A percentile compares a stretch with the other conserved stretches of the same genome.
Conservation (phyloP, 768 basidiomycete genomes). For the Amyloporia xantha region DNA sequence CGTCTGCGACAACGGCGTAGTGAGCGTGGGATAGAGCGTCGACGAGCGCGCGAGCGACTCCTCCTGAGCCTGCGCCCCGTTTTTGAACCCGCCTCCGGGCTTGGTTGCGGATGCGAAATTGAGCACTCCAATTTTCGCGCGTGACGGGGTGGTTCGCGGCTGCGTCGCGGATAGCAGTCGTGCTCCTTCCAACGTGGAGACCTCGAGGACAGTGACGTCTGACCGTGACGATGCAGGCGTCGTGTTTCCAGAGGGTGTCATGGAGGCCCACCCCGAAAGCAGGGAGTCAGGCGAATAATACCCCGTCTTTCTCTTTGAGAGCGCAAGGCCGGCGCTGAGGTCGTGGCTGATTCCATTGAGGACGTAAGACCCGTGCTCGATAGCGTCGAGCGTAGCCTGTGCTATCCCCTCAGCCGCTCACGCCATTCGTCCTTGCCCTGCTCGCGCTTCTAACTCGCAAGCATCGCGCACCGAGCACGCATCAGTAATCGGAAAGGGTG, state of each 20-base stretch:
- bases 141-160: slow-evolving; percentile 45
- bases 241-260: slow-evolving; percentile 4
- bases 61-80: slow-evolving; percentile 72
- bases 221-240: slow-evolving; percentile 5
- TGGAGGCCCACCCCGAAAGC: slow-evolving; percentile 40
- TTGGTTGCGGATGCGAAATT: slow-evolving; percentile 75
- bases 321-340: slow-evolving; percentile 27
- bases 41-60: slow-evolving; percentile 76
- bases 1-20: slow-evolving; percentile 42
- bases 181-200: slow-evolving; percentile 59
- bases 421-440: slow-evolving; percentile 6
- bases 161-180: slow-evolving; percentile 28
- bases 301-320: slow-evolving; percentile 37
- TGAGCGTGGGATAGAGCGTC: slow-evolving; percentile 58
- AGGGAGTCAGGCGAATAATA: slow-evolving; percentile 47
- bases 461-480: slow-evolving; percentile 30
- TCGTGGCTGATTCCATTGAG: slow-evolving; percentile 25
- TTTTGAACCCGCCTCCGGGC: slow-evolving; percentile 71
- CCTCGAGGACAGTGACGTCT: slow-evolving; percentile 48
- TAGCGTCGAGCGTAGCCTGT: slow-evolving; percentile 41
- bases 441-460: slow-evolving; percentile 11
- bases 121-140: slow-evolving; percentile 53
- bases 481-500: slow-evolving; percentile 45
- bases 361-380: slow-evolving; percentile 39
- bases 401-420: slow-evolving; percentile 32